These are phyloP conservation scores for Cyphellophora attinorum DNA, from an alignment of 2,329 filamentous ascomycete species.

Conservation along the genomic window DNA sequence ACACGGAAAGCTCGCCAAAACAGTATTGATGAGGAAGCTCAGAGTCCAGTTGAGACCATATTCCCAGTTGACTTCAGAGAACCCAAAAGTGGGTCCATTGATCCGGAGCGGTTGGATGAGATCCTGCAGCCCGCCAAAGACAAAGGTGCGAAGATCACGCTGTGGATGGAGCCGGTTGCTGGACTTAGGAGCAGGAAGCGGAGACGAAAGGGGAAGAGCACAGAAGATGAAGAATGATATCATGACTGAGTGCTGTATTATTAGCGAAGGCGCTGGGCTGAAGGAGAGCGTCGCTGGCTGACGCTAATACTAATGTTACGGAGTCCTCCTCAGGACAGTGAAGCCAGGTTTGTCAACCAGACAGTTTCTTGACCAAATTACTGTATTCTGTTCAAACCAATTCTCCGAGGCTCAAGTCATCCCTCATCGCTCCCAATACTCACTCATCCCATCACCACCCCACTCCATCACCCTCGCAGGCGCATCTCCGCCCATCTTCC, in stretches of 20 bases:
- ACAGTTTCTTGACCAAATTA: too few relatives aligned
- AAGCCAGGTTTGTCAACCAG: too few relatives aligned
- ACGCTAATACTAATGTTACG: too few relatives aligned
- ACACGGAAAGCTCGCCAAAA: not conserved
- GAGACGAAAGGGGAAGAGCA: not conserved
- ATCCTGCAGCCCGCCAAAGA: not conserved
- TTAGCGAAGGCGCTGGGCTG: too few relatives aligned
- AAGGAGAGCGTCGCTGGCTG: too few relatives aligned
- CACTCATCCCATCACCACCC: conserved; percentile 8
- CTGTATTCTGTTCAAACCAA: too few relatives aligned
- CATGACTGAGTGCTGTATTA: too few relatives aligned
- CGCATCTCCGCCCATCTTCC: conserved; percentile 9
- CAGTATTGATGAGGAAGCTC: conserved; percentile 1
- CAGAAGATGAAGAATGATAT: not conserved
- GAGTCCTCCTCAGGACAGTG: too few relatives aligned
- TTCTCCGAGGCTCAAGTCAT: too few relatives aligned
- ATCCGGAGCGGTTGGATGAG: conserved; percentile 1
- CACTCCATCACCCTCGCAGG: conserved; percentile 9
- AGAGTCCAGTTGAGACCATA: conserved; percentile 3
- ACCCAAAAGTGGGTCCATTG: conserved; percentile 1
- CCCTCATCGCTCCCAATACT: too few relatives aligned
- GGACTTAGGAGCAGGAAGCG: not conserved
- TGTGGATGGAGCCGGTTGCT: not conserved
- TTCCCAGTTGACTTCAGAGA: conserved; percentile 1
- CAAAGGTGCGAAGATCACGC: conserved; percentile 1